A percentile compares a stretch with the other conserved stretches of the same genome.
These are phyloP conservation scores for Fusarium fujikuroi DNA, from an alignment of 2,329 filamentous ascomycete genomes.

Conservation along the genomic window DNA sequence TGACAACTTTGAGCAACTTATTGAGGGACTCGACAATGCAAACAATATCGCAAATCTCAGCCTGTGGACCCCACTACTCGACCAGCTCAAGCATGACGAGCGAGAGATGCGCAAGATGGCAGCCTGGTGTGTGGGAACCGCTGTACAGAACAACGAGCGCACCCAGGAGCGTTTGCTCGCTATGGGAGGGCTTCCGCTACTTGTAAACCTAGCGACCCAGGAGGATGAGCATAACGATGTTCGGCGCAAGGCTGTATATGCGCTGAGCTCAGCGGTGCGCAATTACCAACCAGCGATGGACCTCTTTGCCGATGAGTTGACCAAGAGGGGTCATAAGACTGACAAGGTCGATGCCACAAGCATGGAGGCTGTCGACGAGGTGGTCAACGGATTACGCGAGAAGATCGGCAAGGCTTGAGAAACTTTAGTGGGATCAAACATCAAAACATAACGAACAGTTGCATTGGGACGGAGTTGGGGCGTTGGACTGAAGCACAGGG, in stretches of 20 bases:
- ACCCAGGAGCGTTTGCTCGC: constrained; percentile 77
- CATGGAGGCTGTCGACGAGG: constrained; percentile 85
- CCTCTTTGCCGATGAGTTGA: constrained; percentile 70
- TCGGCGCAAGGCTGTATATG: constrained; percentile 88
- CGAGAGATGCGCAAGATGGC: constrained; percentile 82
- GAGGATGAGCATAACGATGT: constrained; percentile 71
- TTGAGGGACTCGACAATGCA: constrained; percentile 94
- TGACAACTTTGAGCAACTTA: constrained; percentile 93
- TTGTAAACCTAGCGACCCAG: constrained; percentile 73
- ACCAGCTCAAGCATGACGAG: constrained; percentile 74
- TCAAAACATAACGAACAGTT: constrained; percentile 29
- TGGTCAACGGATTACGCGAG: constrained; percentile 75
- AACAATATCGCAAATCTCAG: constrained; percentile 86
- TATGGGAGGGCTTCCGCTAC: constrained; percentile 73
- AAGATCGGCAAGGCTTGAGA: constrained; percentile 53
- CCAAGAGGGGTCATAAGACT: constrained; percentile 64
- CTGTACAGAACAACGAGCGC: constrained; percentile 94
- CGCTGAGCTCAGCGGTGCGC: constrained; percentile 83
- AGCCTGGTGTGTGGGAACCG: constrained; percentile 93
- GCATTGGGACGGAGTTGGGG: constrained; percentile 53
- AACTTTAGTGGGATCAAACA: not conserved
- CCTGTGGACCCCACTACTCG: constrained; percentile 84
- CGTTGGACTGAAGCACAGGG: constrained; percentile 28
- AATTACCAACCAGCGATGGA: constrained; percentile 91
- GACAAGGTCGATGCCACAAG: constrained; percentile 80